These are phyloP conservation scores for Persicaria maculosa DNA, from an alignment of 148 eudicot genomes.

Conservation along the genomic window DNA sequence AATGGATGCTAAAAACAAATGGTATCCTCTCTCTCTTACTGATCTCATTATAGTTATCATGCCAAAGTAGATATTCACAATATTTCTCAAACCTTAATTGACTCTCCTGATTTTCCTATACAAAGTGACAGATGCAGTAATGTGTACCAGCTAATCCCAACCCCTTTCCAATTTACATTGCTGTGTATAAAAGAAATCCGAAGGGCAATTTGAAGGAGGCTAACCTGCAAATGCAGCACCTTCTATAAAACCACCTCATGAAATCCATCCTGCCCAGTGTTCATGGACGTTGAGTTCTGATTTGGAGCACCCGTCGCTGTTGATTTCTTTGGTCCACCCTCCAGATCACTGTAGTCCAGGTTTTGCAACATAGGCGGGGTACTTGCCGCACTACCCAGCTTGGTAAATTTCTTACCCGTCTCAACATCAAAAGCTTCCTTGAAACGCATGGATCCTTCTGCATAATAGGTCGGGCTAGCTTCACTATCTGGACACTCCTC, in stretches of 20 bases:
- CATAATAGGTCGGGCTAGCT: slow-evolving; percentile 15
- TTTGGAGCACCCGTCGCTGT: neutral
- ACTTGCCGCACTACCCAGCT: slow-evolving; percentile 16
- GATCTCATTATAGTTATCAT: neutral
- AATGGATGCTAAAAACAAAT: neutral
- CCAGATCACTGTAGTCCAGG: slow-evolving; percentile 27
- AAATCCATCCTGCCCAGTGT: slow-evolving; percentile 5
- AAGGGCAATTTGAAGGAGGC: slow-evolving; percentile 4
- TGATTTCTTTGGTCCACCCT: slow-evolving; percentile 21
- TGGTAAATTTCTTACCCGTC: slow-evolving; percentile 22
- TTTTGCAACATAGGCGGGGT: slow-evolving; percentile 29
- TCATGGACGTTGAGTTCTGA: neutral
- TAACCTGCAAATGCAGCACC: slow-evolving; percentile 11
- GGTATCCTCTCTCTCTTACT: neutral
- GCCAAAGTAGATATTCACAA: slow-evolving; percentile 1
- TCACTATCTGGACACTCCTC: slow-evolving; percentile 31
- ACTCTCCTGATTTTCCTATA: neutral
- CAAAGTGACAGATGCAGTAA: slow-evolving; percentile 3
- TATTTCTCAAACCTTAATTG: neutral
- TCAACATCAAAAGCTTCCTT: slow-evolving; percentile 22
- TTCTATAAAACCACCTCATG: neutral
- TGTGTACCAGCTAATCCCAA: neutral
- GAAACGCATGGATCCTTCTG: slow-evolving; percentile 11
- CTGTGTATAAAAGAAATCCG: neutral
- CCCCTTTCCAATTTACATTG: neutral